Conservation (phyloP, 495 filamentous ascomycete genomes). For the Sordaria brevicollis region DNA sequence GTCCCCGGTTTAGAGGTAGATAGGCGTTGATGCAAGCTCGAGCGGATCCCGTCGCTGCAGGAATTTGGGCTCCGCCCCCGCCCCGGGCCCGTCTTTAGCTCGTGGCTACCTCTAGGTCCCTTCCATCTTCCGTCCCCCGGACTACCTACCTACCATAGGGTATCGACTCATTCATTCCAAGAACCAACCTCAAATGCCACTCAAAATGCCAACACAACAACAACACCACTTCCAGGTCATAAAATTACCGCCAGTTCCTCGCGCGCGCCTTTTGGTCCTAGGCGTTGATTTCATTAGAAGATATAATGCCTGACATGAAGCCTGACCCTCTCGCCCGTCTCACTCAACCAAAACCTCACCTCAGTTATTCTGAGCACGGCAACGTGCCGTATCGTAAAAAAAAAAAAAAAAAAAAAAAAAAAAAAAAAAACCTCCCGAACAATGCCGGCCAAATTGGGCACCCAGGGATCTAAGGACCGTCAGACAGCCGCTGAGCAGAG, state of each 20-base stretch:
- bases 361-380: background rate
- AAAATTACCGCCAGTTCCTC: background rate
- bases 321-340: background rate
- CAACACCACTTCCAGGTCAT: background rate
- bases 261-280: background rate
- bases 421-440: background rate
- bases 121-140: background rate
- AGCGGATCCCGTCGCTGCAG: background rate
- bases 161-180: background rate
- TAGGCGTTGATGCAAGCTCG: constrained; percentile 12
- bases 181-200: no score
- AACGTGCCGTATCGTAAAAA: background rate
- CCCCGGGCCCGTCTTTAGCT: background rate
- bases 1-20: constrained; percentile 10
- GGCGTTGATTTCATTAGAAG: background rate
- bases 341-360: background rate
- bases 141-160: background rate
- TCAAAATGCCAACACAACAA: background rate
- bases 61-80: background rate
- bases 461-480: background rate
- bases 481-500: constrained; percentile 3
- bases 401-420: no score
- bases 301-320: background rate
- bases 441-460: background rate
- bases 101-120: constrained; percentile 8